Evolutionary conservation across 179 eudicot genomes (phyloP).

Genomic region (Sideroxylon spinosum): DNA sequence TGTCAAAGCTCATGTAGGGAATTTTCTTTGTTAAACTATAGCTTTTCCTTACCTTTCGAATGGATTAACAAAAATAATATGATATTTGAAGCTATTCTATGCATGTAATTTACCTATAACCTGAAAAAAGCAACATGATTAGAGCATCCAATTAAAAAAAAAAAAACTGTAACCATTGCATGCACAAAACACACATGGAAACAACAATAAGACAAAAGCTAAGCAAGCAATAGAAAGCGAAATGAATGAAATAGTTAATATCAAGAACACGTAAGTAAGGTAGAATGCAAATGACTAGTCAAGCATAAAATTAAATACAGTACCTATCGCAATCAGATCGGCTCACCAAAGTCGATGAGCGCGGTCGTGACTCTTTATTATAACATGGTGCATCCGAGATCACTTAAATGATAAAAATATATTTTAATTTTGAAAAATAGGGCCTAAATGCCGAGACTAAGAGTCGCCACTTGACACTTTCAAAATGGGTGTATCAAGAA

Average conservation of each 20-base stretch:
- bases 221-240: background rate
- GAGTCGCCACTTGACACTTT: too few relatives aligned
- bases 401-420: too few relatives aligned
- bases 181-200: background rate
- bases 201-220: background rate
- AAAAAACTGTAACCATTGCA: background rate
- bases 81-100: constrained; percentile 15
- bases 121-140: constrained; percentile 22
- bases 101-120: constrained; percentile 13
- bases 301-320: background rate
- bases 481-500: too few relatives aligned
- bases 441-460: too few relatives aligned
- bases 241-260: background rate
- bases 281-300: background rate
- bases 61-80: constrained; percentile 15
- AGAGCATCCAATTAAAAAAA: constrained; percentile 10
- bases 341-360: too few relatives aligned
- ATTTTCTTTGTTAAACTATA: constrained; percentile 27
- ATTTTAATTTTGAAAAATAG: too few relatives aligned
- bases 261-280: too few relatives aligned
- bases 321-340: too few relatives aligned
- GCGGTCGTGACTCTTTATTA: too few relatives aligned
- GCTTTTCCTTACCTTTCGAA: constrained; percentile 24
- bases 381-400: too few relatives aligned
- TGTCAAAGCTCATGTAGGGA: constrained; percentile 53